Evolutionary conservation across 495 filamentous ascomycete species (phyloP).

Genomic region (Astrothelium subdiscretum): DNA sequence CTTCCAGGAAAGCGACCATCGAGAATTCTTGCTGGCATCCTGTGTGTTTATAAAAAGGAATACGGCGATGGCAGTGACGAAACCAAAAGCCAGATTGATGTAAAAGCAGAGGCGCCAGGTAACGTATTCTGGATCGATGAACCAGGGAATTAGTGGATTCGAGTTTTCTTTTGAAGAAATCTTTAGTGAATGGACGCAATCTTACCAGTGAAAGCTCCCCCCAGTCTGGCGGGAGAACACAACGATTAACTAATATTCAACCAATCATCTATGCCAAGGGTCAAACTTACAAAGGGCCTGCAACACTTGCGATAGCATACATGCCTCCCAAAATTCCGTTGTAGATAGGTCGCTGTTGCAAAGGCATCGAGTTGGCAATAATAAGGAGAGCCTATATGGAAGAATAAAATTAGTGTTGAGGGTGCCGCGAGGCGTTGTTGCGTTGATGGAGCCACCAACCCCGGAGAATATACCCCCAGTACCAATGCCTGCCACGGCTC

Average conservation of each 20-base stretch:
- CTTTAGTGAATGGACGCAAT: constrained; percentile 11
- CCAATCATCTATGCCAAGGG: background rate
- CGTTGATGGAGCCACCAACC: background rate
- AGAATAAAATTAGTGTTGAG: background rate
- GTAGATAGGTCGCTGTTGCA: constrained; percentile 59
- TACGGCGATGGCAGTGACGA: constrained; percentile 48
- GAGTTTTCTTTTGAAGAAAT: background rate
- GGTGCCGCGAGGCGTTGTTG: background rate
- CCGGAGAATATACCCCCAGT: background rate
- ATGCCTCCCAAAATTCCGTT: constrained; percentile 63
- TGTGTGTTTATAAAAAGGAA: constrained; percentile 30
- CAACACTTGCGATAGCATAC: constrained; percentile 60
- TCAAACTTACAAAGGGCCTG: constrained; percentile 18
- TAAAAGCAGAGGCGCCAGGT: constrained; percentile 83
- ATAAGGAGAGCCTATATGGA: constrained; percentile 52
- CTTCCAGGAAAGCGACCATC: constrained; percentile 8
- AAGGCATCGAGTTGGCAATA: constrained; percentile 62
- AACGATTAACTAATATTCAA: background rate
- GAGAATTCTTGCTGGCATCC: constrained; percentile 9
- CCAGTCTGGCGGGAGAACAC: constrained; percentile 8
- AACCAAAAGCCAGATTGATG: constrained; percentile 57
- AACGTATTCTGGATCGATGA: constrained; percentile 39
- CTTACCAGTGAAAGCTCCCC: constrained; percentile 28
- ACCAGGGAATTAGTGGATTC: background rate
- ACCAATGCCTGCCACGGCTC: constrained; percentile 6